phyloP scores from a whole-genome alignment of 2,329 filamentous ascomycete genomes.

The Stenocarpella maydis region DNA sequence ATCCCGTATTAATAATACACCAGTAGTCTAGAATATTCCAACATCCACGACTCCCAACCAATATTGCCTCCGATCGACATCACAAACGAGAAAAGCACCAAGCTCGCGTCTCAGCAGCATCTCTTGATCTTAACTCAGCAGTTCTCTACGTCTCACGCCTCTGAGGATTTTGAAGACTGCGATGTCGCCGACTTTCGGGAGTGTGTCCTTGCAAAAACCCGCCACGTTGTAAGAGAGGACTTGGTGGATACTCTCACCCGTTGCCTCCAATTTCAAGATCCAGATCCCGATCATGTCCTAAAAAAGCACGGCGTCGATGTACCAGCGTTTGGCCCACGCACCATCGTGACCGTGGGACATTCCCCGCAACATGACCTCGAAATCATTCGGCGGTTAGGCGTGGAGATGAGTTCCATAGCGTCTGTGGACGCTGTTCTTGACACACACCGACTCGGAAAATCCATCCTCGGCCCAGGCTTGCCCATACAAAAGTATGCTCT shows the following conservation, averaged over 20 bases:
- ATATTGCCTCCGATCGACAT: neutral
- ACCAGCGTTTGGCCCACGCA: too few relatives aligned
- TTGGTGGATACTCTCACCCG: slow-evolving; percentile 9
- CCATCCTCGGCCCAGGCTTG: slow-evolving; percentile 17
- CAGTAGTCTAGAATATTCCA: too few relatives aligned
- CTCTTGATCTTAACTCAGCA: slow-evolving; percentile 14
- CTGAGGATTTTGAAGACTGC: slow-evolving; percentile 22
- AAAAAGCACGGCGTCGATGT: too few relatives aligned
- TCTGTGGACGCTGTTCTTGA: slow-evolving; percentile 15
- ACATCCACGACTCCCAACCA: neutral
- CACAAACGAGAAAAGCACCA: neutral
- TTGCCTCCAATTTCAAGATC: slow-evolving; percentile 1
- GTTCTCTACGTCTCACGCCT: slow-evolving; percentile 17
- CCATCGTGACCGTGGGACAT: slow-evolving; percentile 12
- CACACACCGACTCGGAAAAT: slow-evolving; percentile 13
- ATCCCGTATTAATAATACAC: too few relatives aligned
- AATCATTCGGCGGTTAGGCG: slow-evolving; percentile 15
- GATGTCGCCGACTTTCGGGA: slow-evolving; percentile 14
- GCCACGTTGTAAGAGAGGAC: neutral
- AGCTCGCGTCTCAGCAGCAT: neutral
- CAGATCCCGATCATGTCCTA: neutral
- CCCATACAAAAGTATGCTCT: slow-evolving; percentile 10
- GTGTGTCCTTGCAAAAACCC: slow-evolving; percentile 16
- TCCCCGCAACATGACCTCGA: slow-evolving; percentile 19
- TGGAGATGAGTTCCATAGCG: neutral